phyloP scores from a whole-genome alignment of 495 filamentous ascomycete genomes.

The Cenococcum geophilum region DNA sequence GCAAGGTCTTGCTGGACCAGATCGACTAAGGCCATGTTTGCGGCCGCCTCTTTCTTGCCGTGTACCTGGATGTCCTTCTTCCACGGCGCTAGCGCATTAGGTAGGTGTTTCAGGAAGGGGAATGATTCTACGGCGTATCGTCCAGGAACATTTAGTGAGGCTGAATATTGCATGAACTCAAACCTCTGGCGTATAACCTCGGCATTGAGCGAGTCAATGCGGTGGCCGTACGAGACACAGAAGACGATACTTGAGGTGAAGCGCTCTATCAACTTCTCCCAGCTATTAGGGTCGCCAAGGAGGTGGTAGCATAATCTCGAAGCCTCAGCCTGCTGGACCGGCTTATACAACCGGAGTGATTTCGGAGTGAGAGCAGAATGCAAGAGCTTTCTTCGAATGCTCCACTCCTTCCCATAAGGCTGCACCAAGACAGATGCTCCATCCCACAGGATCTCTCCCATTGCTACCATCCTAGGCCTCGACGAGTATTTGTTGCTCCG shows the following conservation, averaged over 20 bases:
- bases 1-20: conserved; percentile 49
- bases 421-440: conserved; percentile 46
- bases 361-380: conserved; percentile 47
- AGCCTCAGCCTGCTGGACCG: conserved; percentile 41
- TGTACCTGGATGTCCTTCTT: conserved; percentile 50
- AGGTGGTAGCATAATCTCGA: conserved; percentile 35
- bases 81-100: conserved; percentile 53
- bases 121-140: conserved; percentile 53
- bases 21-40: conserved; percentile 49
- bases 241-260: conserved; percentile 61
- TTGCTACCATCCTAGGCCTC: conserved; percentile 48
- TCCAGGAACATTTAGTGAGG: conserved; percentile 56
- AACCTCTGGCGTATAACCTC: conserved; percentile 49
- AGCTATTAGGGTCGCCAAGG: conserved; percentile 34
- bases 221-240: conserved; percentile 56
- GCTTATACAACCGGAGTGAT: conserved; percentile 29
- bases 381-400: conserved; percentile 39
- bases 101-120: conserved; percentile 50
- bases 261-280: conserved; percentile 58
- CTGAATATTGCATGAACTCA: conserved; percentile 53
- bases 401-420: conserved; percentile 38
- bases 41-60: conserved; percentile 45
- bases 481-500: conserved; percentile 49
- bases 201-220: conserved; percentile 51
- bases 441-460: conserved; percentile 45